Conservation (phyloP, 2,329 filamentous ascomycete genomes). For the Hypoxylon sp. region DNA sequence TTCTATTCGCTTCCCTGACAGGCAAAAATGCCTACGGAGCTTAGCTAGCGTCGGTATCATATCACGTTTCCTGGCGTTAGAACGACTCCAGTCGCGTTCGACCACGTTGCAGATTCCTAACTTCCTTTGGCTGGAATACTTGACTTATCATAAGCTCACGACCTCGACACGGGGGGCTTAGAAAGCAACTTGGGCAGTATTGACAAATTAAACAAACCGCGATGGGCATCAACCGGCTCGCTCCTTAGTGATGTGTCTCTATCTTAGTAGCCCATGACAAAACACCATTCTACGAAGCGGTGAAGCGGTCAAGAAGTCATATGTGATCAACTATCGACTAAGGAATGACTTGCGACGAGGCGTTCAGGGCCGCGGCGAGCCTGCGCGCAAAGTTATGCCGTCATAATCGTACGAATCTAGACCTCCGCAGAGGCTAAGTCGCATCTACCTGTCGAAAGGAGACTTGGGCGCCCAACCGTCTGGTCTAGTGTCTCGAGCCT, state of each 20-base stretch:
- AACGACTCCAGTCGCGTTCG: conserved; percentile 35
- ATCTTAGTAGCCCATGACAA: conserved; percentile 31
- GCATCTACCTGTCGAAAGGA: conserved; percentile 23
- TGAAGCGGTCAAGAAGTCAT: conserved; percentile 26
- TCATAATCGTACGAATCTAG: conserved; percentile 39
- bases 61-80: conserved; percentile 30
- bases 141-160: conserved; percentile 20
- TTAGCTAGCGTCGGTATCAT: conserved; percentile 27
- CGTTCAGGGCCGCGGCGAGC: conserved; percentile 3
- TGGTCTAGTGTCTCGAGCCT: conserved; percentile 19
- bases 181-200: conserved; percentile 26
- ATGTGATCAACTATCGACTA: conserved; percentile 19
- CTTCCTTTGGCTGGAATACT: conserved; percentile 28
- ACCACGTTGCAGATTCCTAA: conserved; percentile 37
- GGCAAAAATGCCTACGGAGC: conserved; percentile 25
- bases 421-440: conserved; percentile 22
- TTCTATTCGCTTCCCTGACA: conserved; percentile 27
- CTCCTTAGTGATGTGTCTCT: conserved; percentile 32
- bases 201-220: conserved; percentile 37
- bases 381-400: conserved; percentile 30
- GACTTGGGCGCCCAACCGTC: conserved; percentile 21
- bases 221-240: conserved; percentile 39
- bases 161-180: conserved; percentile 11
- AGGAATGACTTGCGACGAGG: conserved; percentile 24
- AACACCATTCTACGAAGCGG: conserved; percentile 31